These are phyloP conservation scores for Kurtzmaniella quercitrusa DNA, from an alignment of 1,139 yeast genomes.

Conservation along the genomic window DNA sequence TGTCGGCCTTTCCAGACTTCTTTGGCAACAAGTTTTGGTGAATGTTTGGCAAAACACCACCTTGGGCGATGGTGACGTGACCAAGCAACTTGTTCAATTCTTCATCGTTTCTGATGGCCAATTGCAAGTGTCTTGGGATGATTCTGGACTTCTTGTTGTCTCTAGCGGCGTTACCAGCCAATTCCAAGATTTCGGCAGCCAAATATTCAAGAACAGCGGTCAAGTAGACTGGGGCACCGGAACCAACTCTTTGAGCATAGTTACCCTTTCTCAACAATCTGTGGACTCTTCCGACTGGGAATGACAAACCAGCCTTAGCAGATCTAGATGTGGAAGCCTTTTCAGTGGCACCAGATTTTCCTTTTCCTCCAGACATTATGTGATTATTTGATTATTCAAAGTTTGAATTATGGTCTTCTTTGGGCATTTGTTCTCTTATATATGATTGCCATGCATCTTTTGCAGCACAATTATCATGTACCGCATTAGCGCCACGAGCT, in stretches of 20 bases:
- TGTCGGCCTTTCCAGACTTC: conserved; percentile 71
- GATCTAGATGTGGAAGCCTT: conserved; percentile 97
- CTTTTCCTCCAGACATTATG: conserved; percentile 96
- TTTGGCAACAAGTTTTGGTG: conserved; percentile 94
- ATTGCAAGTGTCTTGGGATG: conserved; percentile 96
- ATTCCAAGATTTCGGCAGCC: conserved; percentile 95
- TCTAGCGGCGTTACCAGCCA: conserved; percentile 99
- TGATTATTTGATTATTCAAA: background rate
- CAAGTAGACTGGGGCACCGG: conserved; percentile 95
- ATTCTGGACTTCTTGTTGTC: conserved; percentile 98
- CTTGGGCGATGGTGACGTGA: conserved; percentile 77
- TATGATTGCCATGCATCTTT: background rate
- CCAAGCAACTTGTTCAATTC: conserved; percentile 80
- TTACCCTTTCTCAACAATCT: conserved; percentile 96
- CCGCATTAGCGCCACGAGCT: background rate
- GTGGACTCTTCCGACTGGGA: conserved; percentile 99
- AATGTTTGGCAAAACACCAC: conserved; percentile 97
- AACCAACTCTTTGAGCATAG: conserved; percentile 99
- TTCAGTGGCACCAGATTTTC: conserved; percentile 91
- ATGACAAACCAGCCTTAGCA: conserved; percentile 95
- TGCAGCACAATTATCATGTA: background rate
- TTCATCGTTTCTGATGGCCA: conserved; percentile 98
- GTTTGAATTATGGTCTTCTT: background rate
- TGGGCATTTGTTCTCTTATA: background rate
- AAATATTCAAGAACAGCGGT: conserved; percentile 95